Percentiles rank a stretch among this genome's conserved stretches.
Conservation (phyloP, 192 early-diverging fungal genomes). For the Lobulomyces angularis region DNA sequence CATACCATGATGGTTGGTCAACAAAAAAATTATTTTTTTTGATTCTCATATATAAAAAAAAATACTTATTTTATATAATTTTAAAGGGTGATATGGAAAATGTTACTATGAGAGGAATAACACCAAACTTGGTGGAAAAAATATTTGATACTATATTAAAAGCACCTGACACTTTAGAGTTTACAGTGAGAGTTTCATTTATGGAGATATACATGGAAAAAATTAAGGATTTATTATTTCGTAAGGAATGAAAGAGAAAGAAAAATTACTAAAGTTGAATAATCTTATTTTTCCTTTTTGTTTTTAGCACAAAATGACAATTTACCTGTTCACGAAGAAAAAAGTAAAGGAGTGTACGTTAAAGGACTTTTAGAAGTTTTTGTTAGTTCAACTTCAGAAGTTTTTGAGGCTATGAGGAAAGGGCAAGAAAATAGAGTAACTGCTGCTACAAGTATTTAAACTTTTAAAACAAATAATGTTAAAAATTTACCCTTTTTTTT, state of each 20-base stretch:
- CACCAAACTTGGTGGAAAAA: slow-evolving; percentile 90
- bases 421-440: slow-evolving; percentile 80
- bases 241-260: slow-evolving; percentile 24
- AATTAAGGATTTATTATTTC: slow-evolving; percentile 89
- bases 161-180: slow-evolving; percentile 86
- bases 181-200: slow-evolving; percentile 96
- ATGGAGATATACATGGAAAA: slow-evolving; percentile 99
- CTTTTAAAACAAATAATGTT: not conserved
- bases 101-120: slow-evolving; percentile 82
- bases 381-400: slow-evolving; percentile 87
- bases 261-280: not conserved
- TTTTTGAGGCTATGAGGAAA: slow-evolving; percentile 94
- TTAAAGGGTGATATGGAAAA: slow-evolving; percentile 86
- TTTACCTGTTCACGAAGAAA: slow-evolving; percentile 95
- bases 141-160: slow-evolving; percentile 87
- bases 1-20: slow-evolving; percentile 78
- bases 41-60: slow-evolving; percentile 31
- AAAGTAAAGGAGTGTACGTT: slow-evolving; percentile 91
- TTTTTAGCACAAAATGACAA: slow-evolving; percentile 65
- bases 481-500: slow-evolving; percentile 2
- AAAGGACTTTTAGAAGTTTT: slow-evolving; percentile 96
- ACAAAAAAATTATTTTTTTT: slow-evolving; percentile 3
- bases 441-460: slow-evolving; percentile 72
- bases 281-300: slow-evolving; percentile 2
- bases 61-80: slow-evolving; percentile 19